Conservation (phyloP, 257 asterid species). For the Solanum lycopersicoides region DNA sequence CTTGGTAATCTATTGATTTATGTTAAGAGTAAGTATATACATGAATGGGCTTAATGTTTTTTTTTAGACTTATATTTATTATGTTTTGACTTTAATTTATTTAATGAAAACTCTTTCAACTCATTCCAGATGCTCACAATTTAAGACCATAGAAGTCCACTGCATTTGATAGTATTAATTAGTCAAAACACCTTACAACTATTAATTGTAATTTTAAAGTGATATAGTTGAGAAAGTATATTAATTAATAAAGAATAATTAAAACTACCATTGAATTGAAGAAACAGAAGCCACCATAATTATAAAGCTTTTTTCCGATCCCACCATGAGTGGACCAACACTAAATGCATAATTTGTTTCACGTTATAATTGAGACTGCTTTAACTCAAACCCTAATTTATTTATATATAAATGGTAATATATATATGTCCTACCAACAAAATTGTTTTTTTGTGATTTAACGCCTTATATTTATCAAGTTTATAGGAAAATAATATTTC, state of each 20-base stretch:
- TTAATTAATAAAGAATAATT: neutral
- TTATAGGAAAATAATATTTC: too few species aligned
- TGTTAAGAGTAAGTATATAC: neutral
- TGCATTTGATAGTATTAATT: neutral
- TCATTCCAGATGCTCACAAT: neutral
- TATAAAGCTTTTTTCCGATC: neutral
- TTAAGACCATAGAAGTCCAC: neutral
- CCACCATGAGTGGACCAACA: neutral
- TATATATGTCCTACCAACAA: too few species aligned
- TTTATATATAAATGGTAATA: too few species aligned
- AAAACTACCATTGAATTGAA: neutral
- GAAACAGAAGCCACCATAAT: neutral
- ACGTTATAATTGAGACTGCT: neutral
- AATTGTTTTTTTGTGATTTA: too few species aligned
- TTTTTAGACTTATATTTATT: too few species aligned
- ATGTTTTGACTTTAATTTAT: neutral
- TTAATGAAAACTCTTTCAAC: neutral
- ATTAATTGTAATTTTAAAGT: neutral
- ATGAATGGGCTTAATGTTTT: too few species aligned
- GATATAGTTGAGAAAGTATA: neutral
- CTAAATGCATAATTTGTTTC: neutral
- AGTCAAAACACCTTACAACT: neutral
- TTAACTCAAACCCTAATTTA: too few species aligned
- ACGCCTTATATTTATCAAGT: too few species aligned
- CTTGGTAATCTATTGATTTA: too few species aligned